These are phyloP conservation scores for Sphaceloma murrayae DNA, from an alignment of 2,329 filamentous ascomycete species.

Conservation along the genomic window DNA sequence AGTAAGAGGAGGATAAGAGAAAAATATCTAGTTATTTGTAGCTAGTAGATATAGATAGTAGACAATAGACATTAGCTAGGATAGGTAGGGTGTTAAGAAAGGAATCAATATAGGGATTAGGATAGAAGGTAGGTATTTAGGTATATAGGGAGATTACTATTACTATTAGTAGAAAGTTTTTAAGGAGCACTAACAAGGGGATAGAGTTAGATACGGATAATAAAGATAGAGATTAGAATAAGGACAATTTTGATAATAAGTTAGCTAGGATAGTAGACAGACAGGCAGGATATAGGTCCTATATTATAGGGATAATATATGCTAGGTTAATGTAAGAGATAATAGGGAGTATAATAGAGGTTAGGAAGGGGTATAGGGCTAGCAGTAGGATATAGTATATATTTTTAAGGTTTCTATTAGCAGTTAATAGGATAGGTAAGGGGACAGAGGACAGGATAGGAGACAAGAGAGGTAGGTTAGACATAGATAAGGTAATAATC, in stretches of 20 bases:
- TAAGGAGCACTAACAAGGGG: background rate
- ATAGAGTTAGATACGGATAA: background rate
- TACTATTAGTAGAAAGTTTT: background rate
- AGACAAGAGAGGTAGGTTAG: background rate
- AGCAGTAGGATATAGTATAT: background rate
- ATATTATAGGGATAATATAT: background rate
- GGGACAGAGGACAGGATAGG: background rate
- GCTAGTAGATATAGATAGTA: background rate
- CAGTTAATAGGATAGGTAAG: background rate
- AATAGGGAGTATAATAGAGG: background rate
- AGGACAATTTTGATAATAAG: background rate
- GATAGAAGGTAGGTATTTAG: background rate
- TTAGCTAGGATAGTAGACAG: background rate
- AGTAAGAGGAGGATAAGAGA: background rate
- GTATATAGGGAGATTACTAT: background rate
- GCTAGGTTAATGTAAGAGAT: background rate
- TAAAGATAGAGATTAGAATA: background rate
- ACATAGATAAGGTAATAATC: background rate
- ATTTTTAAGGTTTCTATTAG: background rate
- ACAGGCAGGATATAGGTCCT: background rate
- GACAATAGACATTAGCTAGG: background rate
- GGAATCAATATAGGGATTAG: background rate
- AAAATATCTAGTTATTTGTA: background rate
- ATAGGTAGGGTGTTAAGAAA: background rate
- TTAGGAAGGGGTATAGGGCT: background rate